phyloP scores from a whole-genome alignment of 2,329 filamentous ascomycete species.

The Aspergillus ibericus region DNA sequence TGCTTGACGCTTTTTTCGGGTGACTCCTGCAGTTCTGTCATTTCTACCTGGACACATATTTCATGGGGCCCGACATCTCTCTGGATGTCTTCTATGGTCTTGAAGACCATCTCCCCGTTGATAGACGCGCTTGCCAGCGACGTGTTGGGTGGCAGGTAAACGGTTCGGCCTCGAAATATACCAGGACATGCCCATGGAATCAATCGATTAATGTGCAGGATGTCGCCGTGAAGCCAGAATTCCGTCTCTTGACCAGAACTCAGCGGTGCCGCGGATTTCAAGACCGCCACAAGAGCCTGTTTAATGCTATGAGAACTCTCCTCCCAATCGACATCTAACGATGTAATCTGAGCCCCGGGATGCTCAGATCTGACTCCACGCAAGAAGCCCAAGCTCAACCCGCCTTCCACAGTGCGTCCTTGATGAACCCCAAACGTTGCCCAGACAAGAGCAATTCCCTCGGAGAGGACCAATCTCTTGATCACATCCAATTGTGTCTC shows the following conservation, averaged over 20 bases:
- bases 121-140: neutral
- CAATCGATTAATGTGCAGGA: neutral
- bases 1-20: neutral
- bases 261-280: neutral
- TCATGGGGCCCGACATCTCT: neutral
- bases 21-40: neutral
- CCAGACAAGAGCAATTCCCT: neutral
- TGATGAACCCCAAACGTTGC: neutral
- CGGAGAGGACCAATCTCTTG: neutral
- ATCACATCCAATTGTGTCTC: neutral
- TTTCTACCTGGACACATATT: neutral
- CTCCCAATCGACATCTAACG: neutral
- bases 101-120: neutral
- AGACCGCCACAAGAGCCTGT: neutral
- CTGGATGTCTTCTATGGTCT: neutral
- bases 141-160: neutral
- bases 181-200: neutral
- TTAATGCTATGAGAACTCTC: neutral
- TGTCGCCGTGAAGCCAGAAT: constrained; percentile 5
- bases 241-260: constrained; percentile 1
- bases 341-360: neutral
- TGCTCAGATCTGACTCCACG: constrained; percentile 1
- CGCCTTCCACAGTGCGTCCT: neutral
- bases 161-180: neutral
- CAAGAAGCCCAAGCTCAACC: constrained; percentile 1